Percentiles rank a stretch among this genome's conserved stretches.
Evolutionary conservation across 768 basidiomycete species (phyloP).

Genomic region (Russula abietina): DNA sequence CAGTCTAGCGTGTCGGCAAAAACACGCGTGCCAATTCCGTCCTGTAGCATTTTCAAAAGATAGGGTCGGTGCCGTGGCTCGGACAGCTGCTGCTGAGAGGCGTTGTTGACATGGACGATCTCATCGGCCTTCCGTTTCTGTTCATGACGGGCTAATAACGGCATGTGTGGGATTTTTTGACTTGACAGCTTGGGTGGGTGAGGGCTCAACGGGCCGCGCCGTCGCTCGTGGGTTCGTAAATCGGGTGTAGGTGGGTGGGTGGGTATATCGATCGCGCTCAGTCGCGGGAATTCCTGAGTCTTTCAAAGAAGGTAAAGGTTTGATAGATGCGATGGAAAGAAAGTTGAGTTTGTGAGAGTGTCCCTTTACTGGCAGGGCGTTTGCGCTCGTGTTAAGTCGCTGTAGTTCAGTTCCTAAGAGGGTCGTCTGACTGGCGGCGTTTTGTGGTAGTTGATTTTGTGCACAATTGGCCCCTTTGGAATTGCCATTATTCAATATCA

Average conservation of each 20-base stretch:
- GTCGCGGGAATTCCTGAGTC: not conserved
- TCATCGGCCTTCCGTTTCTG: not conserved
- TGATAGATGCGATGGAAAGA: constrained; percentile 1
- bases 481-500: too few relatives aligned
- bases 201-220: too few relatives aligned
- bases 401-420: not conserved
- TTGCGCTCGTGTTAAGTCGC: not conserved
- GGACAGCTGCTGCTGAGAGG: not conserved
- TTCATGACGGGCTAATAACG: constrained; percentile 2
- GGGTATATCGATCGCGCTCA: not conserved
- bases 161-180: not conserved
- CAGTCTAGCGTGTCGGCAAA: constrained; percentile 25
- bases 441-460: too few relatives aligned
- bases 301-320: constrained; percentile 9
- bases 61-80: constrained; percentile 6
- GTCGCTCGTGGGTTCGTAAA: too few relatives aligned
- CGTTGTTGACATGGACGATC: constrained; percentile 2
- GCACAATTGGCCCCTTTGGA: too few relatives aligned
- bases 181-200: not conserved
- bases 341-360: not conserved
- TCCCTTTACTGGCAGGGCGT: not conserved
- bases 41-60: constrained; percentile 17
- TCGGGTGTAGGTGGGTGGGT: too few relatives aligned
- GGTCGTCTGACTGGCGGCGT: not conserved
- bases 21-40: not conserved